These are phyloP conservation scores for Gossypium sturtianum DNA, from an alignment of 345 rosid species.

Conservation along the genomic window DNA sequence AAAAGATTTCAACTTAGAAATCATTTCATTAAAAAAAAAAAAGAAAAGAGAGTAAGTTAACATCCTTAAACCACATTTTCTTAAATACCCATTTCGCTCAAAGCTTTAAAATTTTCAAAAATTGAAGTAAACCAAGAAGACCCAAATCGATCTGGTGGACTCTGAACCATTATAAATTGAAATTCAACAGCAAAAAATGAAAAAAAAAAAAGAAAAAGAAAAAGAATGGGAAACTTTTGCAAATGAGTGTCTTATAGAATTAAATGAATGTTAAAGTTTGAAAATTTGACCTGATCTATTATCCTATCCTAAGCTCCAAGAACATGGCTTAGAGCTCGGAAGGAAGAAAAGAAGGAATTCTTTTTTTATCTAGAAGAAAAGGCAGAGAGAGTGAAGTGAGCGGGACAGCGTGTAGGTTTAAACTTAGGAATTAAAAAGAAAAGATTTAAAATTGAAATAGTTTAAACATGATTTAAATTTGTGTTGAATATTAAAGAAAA, in stretches of 20 bases:
- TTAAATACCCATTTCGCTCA: slow-evolving; percentile 3
- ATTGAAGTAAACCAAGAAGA: slow-evolving; percentile 7
- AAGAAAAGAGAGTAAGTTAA: background rate
- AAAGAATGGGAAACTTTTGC: background rate
- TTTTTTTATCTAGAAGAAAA: background rate
- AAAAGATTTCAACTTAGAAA: background rate
- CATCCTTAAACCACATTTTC: background rate
- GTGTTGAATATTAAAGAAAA: background rate
- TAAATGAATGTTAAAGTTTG: background rate
- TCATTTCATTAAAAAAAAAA: background rate
- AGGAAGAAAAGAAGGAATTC: slow-evolving; percentile 2
- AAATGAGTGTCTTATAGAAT: background rate
- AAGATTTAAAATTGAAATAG: background rate
- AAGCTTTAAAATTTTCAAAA: slow-evolving; percentile 5
- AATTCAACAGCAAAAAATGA: background rate
- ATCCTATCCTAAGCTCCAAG: slow-evolving; percentile 17
- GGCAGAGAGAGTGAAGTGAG: slow-evolving; percentile 7
- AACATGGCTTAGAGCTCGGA: slow-evolving; percentile 15
- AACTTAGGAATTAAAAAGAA: slow-evolving; percentile 3
- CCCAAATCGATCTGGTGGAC: slow-evolving; percentile 1
- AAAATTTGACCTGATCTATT: slow-evolving; percentile 2
- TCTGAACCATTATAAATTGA: background rate
- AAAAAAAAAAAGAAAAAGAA: background rate
- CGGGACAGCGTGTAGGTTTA: slow-evolving; percentile 21
- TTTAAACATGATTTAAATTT: background rate